phyloP scores from a whole-genome alignment of 108 stramenopile genomes.

The Skeletonema grethae region DNA sequence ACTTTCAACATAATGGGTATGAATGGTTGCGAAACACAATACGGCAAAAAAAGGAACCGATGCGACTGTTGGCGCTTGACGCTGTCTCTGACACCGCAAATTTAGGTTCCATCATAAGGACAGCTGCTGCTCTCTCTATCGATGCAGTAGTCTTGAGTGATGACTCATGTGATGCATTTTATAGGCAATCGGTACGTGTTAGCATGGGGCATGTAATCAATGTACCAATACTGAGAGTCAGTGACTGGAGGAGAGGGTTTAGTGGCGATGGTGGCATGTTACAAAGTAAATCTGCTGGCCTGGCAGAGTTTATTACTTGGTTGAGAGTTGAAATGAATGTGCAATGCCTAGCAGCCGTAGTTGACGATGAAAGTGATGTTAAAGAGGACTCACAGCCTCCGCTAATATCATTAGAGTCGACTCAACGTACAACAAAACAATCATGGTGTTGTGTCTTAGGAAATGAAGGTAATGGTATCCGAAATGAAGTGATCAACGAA shows the following conservation, averaged over 20 bases:
- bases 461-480: slow-evolving; percentile 76
- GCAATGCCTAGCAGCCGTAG: slow-evolving; percentile 66
- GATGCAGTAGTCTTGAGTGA: slow-evolving; percentile 71
- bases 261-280: not conserved
- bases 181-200: slow-evolving; percentile 70
- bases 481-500: slow-evolving; percentile 47
- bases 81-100: slow-evolving; percentile 79
- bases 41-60: not conserved
- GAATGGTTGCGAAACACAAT: slow-evolving; percentile 58
- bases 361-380: slow-evolving; percentile 49
- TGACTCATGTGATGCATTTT: slow-evolving; percentile 79
- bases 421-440: not conserved
- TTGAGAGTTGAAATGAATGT: slow-evolving; percentile 35
- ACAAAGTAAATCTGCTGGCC: slow-evolving; percentile 2
- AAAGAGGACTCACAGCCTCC: slow-evolving; percentile 22
- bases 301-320: slow-evolving; percentile 40
- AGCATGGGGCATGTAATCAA: slow-evolving; percentile 79
- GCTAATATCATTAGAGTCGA: slow-evolving; percentile 35
- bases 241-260: slow-evolving; percentile 47
- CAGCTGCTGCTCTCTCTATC: slow-evolving; percentile 71
- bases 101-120: slow-evolving; percentile 76
- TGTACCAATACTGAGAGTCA: slow-evolving; percentile 63
- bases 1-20: slow-evolving; percentile 29
- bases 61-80: slow-evolving; percentile 71
- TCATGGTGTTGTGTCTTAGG: slow-evolving; percentile 79